A percentile compares a stretch with the other conserved stretches of the same genome.
Evolutionary conservation across 805 yeast species (phyloP).

Genomic region (Wilhelminamyces savonicus): DNA sequence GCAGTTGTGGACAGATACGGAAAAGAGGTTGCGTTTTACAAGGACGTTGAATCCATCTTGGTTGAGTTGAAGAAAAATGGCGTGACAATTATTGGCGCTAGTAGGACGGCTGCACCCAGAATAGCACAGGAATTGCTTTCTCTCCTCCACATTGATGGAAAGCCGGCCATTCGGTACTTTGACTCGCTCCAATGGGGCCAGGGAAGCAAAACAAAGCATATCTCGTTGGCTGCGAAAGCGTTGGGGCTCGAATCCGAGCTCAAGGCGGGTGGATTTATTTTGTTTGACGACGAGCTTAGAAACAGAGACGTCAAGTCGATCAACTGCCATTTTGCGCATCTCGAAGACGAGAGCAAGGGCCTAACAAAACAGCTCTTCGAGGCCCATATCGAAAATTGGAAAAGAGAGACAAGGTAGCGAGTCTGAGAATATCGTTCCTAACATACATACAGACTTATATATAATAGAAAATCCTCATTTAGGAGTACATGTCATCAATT

Average conservation of each 20-base stretch:
- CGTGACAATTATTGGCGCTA: slow-evolving; percentile 61
- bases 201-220: slow-evolving; percentile 53
- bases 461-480: too few species aligned
- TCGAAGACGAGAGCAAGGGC: slow-evolving; percentile 51
- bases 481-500: too few species aligned
- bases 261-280: slow-evolving; percentile 28
- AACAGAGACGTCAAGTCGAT: slow-evolving; percentile 68
- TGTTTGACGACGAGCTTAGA: slow-evolving; percentile 77
- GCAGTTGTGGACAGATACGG: slow-evolving; percentile 50
- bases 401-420: background rate
- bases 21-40: slow-evolving; percentile 49
- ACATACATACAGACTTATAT: too few species aligned
- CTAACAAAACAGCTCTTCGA: slow-evolving; percentile 51
- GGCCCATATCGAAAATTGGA: slow-evolving; percentile 35
- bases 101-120: slow-evolving; percentile 74
- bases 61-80: slow-evolving; percentile 40
- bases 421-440: too few species aligned
- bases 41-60: slow-evolving; percentile 64
- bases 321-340: slow-evolving; percentile 65
- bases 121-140: slow-evolving; percentile 62
- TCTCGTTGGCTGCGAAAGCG: slow-evolving; percentile 40
- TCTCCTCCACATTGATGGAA: slow-evolving; percentile 45
- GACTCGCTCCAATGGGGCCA: slow-evolving; percentile 67
- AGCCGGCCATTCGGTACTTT: slow-evolving; percentile 47
- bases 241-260: slow-evolving; percentile 46